Base-by-base conservation (phyloP, 768 basidiomycete genomes). In the Pleurotus tuoliensis region DNA sequence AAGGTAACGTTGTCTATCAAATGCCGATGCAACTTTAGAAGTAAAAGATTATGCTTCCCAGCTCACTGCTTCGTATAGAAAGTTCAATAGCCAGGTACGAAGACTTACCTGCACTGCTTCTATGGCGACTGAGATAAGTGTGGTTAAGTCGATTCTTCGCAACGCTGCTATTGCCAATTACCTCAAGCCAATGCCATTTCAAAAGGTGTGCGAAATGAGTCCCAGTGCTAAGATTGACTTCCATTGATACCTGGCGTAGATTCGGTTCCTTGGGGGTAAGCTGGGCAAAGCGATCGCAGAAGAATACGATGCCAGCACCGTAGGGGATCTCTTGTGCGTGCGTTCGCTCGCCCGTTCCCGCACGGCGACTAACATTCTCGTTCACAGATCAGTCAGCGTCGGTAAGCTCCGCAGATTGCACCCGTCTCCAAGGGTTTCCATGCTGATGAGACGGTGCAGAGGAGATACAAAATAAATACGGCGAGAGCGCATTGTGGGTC, bases 251-350 rank as follows among this genome's bases (percentile, higher is more conserved):
- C 41, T 48, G 18, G 16, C 24, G 27, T 62, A 94, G 92, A 98
- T 99, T 66, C 83, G 97, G 9, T 92, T 92, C 62, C 76, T 99
- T 0, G 97, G 97, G 2, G 97, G 97, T 13, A 99, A 98, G 70
- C 81, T 98, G 1, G 97, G 97, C 1, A 80, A 84, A 52, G 87
- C 91, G 2, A 75, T 99, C 24, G 92, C 92, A 1, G 83, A 86
- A 58, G 89, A 94, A 66, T 98, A 92, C 62, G 90, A 90, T 63
- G 95, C 83, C 4, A 88, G 88, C 11, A 94, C 90, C 3, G 94
- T 98, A 4, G 90, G 85, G 0, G 96, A 99, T 64, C 77, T 98
- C 53, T 71, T 96, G 94, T 94, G 65, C 62, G 92, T 75, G 24
- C 27, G n/a, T 47, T 25, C 45, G 6, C 48, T 37, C 53, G 15